These are phyloP conservation scores for Dothistroma septosporum DNA, from an alignment of 2,329 filamentous ascomycete species.

Conservation along the genomic window DNA sequence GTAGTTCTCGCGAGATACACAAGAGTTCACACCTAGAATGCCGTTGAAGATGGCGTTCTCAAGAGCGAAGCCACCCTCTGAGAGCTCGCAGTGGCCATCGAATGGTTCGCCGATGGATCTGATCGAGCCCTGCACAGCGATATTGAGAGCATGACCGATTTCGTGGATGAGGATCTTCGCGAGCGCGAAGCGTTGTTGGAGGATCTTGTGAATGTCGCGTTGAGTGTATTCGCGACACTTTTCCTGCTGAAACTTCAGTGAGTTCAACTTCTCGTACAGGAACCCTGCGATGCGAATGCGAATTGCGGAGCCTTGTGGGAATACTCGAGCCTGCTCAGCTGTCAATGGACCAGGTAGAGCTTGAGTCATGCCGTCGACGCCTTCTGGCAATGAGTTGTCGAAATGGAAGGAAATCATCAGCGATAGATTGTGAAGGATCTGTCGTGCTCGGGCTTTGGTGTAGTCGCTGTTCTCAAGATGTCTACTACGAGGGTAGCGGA, in stretches of 20 bases:
- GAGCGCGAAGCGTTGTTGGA: background rate
- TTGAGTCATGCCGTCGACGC: conserved; percentile 2
- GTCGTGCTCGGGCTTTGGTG: background rate
- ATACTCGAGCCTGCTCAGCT: background rate
- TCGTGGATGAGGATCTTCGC: conserved; percentile 6
- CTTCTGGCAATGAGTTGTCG: background rate
- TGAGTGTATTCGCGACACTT: background rate
- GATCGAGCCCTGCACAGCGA: background rate
- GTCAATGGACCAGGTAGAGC: conserved; percentile 1
- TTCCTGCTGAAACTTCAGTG: background rate
- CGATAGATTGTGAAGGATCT: conserved; percentile 1
- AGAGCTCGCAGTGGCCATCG: background rate
- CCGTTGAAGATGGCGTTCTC: conserved; percentile 5
- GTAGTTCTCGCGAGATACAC: background rate
- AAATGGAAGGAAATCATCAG: conserved; percentile 1
- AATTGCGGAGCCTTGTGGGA: background rate
- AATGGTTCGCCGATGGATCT: conserved; percentile 1
- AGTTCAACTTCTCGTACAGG: background rate
- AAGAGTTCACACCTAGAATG: background rate
- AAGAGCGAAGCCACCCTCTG: conserved; percentile 3
- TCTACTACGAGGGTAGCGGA: background rate
- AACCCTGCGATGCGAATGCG: background rate
- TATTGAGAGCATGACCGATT: conserved; percentile 3
- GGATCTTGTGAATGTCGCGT: background rate
- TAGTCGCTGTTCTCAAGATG: background rate